Evolutionary conservation across 257 asterid genomes (phyloP), one percentile per base, ranked within the genome.

Genomic region (Ehretia macrophylla): DNA sequence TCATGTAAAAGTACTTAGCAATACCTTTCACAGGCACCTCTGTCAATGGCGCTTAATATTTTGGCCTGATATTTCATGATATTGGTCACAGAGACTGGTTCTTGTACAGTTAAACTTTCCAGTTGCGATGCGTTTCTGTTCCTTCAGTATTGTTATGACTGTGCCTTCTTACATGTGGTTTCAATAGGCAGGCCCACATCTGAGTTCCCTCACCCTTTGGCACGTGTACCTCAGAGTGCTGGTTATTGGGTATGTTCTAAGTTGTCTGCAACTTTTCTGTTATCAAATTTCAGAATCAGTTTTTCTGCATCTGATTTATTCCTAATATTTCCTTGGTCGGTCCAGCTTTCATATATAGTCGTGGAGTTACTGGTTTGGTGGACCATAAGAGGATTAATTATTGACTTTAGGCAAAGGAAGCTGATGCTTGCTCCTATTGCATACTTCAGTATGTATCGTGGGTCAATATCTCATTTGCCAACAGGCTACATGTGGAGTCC

Each of bases 401-500:
- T 89, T 63, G 86, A 93, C 77, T 93, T 89, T 72, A 73, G 99
- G 79, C 89, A 83, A 72, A 85, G 81, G 72, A 89, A 86, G 87
- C 83, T 89, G 77, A 85, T 86, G 79, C 94, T 89, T 59, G 62
- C 99, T 63, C 94, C 97, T 65, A 85, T 89, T 55, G 97, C 99
- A 22, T 93, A 93, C 87, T 85, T 93, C 82, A 93, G 87, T 76
- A 83, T 87, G 58, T 93, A 86, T 68, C 94, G 84, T 57, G 99
- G 95, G 32, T 93, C 99, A 11, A 87, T 93, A 72, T 85, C 97
- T 66, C 96, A 93, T 77, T 81, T 93, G 21, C 99, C 99, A n/a
- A 93, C 97, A 17, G 97, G 94, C 74, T 93, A 93, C 57, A 89
- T 89, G 88, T 93, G 99, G 99, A 93, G 99, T 65, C 95, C 99